Base-by-base conservation (phyloP, 1,284 basidiomycete species). In the Moniliophthora roreri region DNA sequence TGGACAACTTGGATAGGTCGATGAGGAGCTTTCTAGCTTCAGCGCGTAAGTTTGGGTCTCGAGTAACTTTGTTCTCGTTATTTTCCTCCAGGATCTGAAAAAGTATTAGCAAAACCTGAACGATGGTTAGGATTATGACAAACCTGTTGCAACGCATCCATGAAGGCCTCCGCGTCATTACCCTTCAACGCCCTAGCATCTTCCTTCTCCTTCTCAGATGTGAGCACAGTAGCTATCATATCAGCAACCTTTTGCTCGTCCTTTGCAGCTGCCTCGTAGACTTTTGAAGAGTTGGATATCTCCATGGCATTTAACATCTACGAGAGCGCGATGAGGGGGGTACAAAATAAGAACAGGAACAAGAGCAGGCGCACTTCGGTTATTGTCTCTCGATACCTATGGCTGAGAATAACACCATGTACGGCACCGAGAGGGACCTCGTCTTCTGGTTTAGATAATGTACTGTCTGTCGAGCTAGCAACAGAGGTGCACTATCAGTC, bases 61-160 rank as follows among this genome's bases (percentile, higher is more conserved):
- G 6, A 11, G 13, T 4, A 32, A 23, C 15, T 24, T 28, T 4
- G 15, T 18, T 36, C 18, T 39, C 20, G 20, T 50, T n/a, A 23
- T 36, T 21, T 26, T 53, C 24, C 23, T 40, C 35, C 4, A 36
- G 21, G 2, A 47, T 42, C 24, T 38, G 4, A 10, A 37, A 21
- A 15, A n/a, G 18, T 3, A 45, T 18, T 32, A 6, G 28, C 11
- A 26, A 45, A 4, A 9, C 18, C 3, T 13, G n/a, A n/a, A 16
- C 15, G 9, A 28, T 23, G 18, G 23, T 6, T 2, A 45, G 38
- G 20, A 41, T 26, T 18, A 16, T n/a, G n/a, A 38, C 40, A 18
- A 23, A 55, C 56, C 24, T 58, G 46, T 50, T 58, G 49, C 13
- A 58, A 37, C 21, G 51, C 56, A 38, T 55, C 50, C 53, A 58